Conservation (phyloP, 208 protist species). For the Leishmania turanica region DNA sequence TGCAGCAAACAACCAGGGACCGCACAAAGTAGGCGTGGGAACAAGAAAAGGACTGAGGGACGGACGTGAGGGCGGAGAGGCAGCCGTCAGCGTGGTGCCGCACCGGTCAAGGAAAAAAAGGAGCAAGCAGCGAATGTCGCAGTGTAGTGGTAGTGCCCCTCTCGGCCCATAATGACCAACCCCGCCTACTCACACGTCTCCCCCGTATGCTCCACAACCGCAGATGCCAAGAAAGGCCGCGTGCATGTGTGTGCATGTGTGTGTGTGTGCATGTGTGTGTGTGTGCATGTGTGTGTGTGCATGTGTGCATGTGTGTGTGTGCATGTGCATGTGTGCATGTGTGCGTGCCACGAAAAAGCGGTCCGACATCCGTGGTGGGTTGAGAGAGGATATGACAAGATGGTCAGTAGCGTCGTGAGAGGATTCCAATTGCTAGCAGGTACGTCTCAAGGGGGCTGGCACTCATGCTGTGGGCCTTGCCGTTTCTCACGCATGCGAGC, state of each 20-base stretch:
- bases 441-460: too few relatives aligned
- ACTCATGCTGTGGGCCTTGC: neutral
- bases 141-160: neutral
- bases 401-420: neutral
- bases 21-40: neutral
- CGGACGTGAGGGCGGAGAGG: neutral
- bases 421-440: neutral
- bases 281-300: neutral
- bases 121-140: neutral
- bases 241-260: neutral
- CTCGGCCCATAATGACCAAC: constrained; percentile 5
- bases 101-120: neutral
- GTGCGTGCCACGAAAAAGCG: neutral
- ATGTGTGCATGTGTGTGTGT: neutral
- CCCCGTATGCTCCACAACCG: neutral
- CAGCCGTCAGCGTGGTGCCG: neutral
- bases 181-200: neutral
- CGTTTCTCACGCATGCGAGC: neutral
- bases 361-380: neutral
- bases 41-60: neutral
- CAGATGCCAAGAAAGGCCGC: neutral
- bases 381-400: neutral
- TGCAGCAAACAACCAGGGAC: neutral
- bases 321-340: neutral
- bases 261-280: neutral